These are phyloP conservation scores for Cucurbita ficifolia DNA, from an alignment of 306 rosid species.

Conservation along the genomic window DNA sequence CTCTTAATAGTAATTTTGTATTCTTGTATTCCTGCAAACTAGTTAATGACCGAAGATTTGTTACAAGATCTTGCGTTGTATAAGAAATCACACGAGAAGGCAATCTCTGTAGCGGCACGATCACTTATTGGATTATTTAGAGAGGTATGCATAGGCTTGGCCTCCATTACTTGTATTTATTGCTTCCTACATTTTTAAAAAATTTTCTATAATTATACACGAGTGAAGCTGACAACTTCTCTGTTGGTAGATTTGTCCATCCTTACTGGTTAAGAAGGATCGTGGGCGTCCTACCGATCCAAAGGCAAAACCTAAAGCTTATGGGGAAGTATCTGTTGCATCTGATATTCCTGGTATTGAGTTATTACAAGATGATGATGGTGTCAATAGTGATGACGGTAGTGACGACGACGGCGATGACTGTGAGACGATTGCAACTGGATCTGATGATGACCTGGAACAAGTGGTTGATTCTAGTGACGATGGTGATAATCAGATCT, in stretches of 20 bases:
- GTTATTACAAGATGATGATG: conserved; percentile 29
- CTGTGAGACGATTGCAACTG: conserved; percentile 19
- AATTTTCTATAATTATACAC: not conserved
- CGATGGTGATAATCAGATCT: conserved; percentile 28
- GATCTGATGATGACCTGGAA: conserved; percentile 32
- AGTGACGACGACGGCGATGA: conserved; percentile 17
- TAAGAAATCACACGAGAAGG: conserved; percentile 90
- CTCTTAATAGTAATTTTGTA: conserved; percentile 2
- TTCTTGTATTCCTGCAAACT: conserved; percentile 23
- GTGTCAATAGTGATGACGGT: not conserved
- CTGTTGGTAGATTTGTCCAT: conserved; percentile 70
- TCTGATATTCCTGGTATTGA: conserved; percentile 65
- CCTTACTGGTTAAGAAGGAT: conserved; percentile 75
- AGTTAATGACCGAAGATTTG: conserved; percentile 85
- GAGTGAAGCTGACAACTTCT: not conserved
- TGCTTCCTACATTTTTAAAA: not conserved
- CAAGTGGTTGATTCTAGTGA: conserved; percentile 22
- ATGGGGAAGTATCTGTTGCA: conserved; percentile 50
- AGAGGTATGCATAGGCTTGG: conserved; percentile 33
- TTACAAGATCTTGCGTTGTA: conserved; percentile 88
- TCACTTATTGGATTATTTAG: conserved; percentile 72
- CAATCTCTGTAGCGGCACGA: conserved; percentile 75
- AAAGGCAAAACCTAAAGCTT: conserved; percentile 66
- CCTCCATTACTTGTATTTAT: not conserved
- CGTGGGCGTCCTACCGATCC: conserved; percentile 69